Base-by-base conservation (phyloP, 257 asterid genomes). In the Penstemon eatonii region DNA sequence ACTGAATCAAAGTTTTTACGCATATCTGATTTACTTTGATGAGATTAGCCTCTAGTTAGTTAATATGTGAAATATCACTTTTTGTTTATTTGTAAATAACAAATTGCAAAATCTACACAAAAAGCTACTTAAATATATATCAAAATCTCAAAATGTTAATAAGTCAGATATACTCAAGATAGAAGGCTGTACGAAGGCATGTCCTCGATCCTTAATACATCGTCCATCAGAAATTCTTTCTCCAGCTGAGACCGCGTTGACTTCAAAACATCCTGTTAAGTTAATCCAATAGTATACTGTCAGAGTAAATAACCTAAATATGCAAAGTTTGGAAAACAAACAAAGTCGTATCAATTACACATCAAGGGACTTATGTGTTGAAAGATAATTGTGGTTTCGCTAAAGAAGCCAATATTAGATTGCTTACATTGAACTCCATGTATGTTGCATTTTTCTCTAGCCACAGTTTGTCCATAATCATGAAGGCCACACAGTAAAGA, bases 401-500 rank as follows among this genome's bases (percentile, higher is more conserved):
- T 1, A 44, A 11, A 37, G 52, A 53, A 44, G 64, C 19, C 9
- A 42, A 41, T 3, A 15, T 15, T 15, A 36, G 40, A 39, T 45
- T 63, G 63, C 89, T 82, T 74, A 89, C 96, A 45, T 89, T 89
- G 81, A 89, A 89, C 67, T 89, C 92, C 96, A 89, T 87, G 83
- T 87, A 89, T 8, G 90, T 77, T 13, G 92, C 90, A 58, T 83
- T 87, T 69, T 77, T 85, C 66, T 87, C 95, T 73, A 89, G 80
- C 96, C 96, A 89, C 51, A 87, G 82, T 56, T 89, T 89, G 86
- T 89, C 95, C 96, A 89, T 85, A n/a, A 89, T 76, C 82, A 85
- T 77, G 69, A 89, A 89, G 37, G 95, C 92, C 68, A 87, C 87
- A 13, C 96, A 87, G 73, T 87, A 87, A 8, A 89, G 92, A 58